A percentile compares a stretch with the other conserved stretches of the same genome.
Conservation (phyloP, 1,284 basidiomycete species). For the Cryptococcus sp. region DNA sequence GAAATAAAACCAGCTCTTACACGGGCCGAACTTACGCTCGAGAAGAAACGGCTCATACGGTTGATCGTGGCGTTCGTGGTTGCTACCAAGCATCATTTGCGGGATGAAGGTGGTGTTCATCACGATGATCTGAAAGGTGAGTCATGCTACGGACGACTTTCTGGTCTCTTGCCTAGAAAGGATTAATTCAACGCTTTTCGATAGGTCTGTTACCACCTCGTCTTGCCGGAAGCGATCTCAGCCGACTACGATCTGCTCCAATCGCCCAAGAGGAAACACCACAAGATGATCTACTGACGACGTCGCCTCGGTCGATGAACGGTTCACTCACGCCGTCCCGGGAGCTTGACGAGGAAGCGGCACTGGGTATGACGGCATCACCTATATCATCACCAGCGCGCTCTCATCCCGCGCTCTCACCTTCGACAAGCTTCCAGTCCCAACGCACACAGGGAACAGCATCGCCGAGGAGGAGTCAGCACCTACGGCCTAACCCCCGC, state of each 20-base stretch:
- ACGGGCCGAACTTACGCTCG: conserved; percentile 62
- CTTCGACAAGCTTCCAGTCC: too few species aligned
- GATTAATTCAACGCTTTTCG: background rate
- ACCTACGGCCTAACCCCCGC: background rate
- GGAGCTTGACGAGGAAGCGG: conserved; percentile 15
- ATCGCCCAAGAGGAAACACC: background rate
- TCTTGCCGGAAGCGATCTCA: conserved; percentile 29
- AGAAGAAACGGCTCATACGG: conserved; percentile 71
- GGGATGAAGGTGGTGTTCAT: conserved; percentile 48
- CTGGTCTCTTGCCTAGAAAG: background rate
- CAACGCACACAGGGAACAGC: too few species aligned
- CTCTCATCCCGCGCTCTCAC: too few species aligned
- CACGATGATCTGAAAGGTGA: conserved; percentile 47
- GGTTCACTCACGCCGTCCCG: background rate
- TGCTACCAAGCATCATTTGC: conserved; percentile 48
- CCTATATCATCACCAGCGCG: too few species aligned
- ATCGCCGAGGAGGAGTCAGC: background rate
- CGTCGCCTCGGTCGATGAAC: conserved; percentile 3
- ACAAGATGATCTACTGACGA: background rate
- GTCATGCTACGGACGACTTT: background rate
- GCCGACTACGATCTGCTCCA: conserved; percentile 14
- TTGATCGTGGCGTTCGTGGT: conserved; percentile 59
- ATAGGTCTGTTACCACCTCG: conserved; percentile 39
- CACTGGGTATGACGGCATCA: conserved; percentile 5
- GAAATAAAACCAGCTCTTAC: conserved; percentile 57